Percentiles rank a stretch among this genome's conserved stretches.
Evolutionary conservation across 306 rosid species (phyloP).

Genomic region (Betula pendula): DNA sequence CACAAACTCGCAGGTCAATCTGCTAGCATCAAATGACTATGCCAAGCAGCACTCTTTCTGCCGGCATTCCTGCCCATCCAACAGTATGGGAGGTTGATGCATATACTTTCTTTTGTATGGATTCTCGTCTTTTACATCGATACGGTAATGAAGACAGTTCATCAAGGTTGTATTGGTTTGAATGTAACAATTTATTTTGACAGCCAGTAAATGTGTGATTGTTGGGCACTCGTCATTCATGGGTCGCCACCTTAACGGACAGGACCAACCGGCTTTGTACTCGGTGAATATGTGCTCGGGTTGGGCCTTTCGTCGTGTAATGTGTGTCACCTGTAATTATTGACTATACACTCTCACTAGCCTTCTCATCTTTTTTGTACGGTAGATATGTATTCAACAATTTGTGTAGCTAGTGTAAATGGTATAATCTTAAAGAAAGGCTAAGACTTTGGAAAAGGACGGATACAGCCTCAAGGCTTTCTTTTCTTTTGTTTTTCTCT

Average conservation of each 20-base stretch:
- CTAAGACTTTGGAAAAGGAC: neutral
- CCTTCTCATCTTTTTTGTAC: neutral
- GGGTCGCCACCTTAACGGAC: neutral
- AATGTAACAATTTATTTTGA: too few relatives aligned
- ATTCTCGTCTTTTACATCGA: neutral
- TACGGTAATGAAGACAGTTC: neutral
- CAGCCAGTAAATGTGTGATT: too few relatives aligned
- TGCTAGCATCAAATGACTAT: conserved; percentile 55
- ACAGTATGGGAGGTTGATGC: conserved; percentile 66
- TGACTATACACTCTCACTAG: neutral
- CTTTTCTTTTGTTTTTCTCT: neutral
- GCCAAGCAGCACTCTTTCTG: conserved; percentile 40
- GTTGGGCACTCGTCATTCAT: neutral
- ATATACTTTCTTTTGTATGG: conserved; percentile 17
- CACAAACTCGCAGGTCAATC: conserved; percentile 52
- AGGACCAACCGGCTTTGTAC: neutral
- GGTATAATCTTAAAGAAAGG: neutral
- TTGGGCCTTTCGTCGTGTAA: neutral
- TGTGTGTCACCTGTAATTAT: neutral
- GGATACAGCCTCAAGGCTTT: neutral
- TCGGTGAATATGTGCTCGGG: neutral
- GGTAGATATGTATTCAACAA: neutral
- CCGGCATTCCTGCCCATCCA: conserved; percentile 40
- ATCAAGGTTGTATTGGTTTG: too few relatives aligned
- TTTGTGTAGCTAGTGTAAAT: neutral